Evolutionary conservation across 306 rosid species (phyloP).

Genomic region (Luffa acutangula): DNA sequence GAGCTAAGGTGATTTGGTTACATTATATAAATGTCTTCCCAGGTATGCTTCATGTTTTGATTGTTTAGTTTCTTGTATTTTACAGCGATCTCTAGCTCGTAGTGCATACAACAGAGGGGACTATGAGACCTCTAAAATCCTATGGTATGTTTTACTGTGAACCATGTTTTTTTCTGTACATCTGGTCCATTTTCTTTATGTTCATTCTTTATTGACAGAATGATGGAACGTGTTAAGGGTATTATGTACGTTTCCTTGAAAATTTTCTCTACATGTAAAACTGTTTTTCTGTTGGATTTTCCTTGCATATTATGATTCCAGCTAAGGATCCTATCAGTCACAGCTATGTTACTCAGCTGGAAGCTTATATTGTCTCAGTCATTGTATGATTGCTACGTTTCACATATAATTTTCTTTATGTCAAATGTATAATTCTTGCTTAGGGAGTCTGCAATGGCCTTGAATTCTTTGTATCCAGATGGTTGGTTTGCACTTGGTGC

Average conservation of each 20-base stretch:
- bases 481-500: conserved; percentile 99
- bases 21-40: neutral
- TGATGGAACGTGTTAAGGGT: neutral
- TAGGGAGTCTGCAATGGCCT: conserved; percentile 97
- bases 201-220: neutral
- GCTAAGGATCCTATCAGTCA: neutral
- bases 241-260: neutral
- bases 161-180: neutral
- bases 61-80: conserved; percentile 13
- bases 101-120: conserved; percentile 98
- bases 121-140: conserved; percentile 49
- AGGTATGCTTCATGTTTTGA: neutral
- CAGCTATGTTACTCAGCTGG: neutral
- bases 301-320: neutral
- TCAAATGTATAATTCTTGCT: neutral
- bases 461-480: conserved; percentile 85
- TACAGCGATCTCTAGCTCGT: conserved; percentile 85
- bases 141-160: conserved; percentile 26
- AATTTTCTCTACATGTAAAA: neutral
- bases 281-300: neutral
- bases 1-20: conserved; percentile 74
- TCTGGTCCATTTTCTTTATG: neutral
- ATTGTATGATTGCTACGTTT: neutral
- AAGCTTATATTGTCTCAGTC: neutral
- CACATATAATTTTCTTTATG: neutral